These are phyloP conservation scores for Cunninghamia lanceolata DNA, from an alignment of 75 land plant genomes.

Conservation along the genomic window DNA sequence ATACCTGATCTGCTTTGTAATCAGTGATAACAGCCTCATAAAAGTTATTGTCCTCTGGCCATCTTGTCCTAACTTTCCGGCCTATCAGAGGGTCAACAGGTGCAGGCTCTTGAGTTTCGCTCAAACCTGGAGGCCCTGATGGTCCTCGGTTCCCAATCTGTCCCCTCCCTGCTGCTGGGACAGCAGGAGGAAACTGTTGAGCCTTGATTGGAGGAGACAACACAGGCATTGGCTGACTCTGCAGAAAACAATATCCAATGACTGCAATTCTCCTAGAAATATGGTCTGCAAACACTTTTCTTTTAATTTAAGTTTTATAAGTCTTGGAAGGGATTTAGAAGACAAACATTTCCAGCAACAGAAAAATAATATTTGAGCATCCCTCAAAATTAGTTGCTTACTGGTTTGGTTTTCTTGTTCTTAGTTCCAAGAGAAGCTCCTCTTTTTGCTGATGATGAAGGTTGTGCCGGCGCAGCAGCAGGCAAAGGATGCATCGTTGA, in stretches of 20 bases:
- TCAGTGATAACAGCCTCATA: constrained; percentile 64
- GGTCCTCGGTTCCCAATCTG: constrained; percentile 34
- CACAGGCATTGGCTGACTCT: constrained; percentile 23
- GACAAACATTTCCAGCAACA: not conserved
- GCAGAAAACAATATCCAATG: not conserved
- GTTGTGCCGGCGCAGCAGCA: constrained; percentile 33
- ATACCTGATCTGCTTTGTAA: constrained; percentile 31
- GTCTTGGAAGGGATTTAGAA: not conserved
- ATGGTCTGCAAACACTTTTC: not conserved
- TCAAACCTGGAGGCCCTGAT: constrained; percentile 28
- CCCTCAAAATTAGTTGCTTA: constrained; percentile 14
- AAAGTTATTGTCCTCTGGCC: constrained; percentile 67
- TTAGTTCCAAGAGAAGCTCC: constrained; percentile 43
- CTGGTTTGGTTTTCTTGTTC: constrained; percentile 70
- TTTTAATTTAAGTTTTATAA: not conserved
- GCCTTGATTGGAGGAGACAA: constrained; percentile 21
- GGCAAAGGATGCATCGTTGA: constrained; percentile 55
- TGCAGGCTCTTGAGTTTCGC: constrained; percentile 28
- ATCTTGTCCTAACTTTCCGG: constrained; percentile 49
- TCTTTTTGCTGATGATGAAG: constrained; percentile 50
- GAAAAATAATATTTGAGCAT: not conserved
- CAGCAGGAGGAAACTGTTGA: constrained; percentile 33
- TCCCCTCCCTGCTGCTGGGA: constrained; percentile 40
- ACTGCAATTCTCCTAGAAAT: not conserved
- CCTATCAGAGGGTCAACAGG: constrained; percentile 48